These are phyloP conservation scores for Nakazawaea wickerhamii DNA, from an alignment of 805 yeast genomes.

Conservation along the genomic window DNA sequence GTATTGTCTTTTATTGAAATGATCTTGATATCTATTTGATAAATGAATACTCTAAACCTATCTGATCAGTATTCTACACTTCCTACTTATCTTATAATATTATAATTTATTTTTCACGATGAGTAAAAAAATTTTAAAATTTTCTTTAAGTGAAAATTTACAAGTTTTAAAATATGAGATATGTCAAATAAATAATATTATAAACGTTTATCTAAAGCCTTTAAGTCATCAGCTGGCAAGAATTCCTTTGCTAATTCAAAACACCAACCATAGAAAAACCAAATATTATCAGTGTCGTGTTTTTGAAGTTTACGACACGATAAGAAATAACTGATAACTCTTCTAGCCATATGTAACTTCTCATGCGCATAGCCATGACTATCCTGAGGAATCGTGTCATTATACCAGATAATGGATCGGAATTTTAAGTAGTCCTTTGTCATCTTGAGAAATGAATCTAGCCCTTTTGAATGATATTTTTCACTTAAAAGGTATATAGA, in stretches of 20 bases:
- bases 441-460: slow-evolving; percentile 6
- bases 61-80: no score
- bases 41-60: no score
- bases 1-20: not conserved
- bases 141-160: no score
- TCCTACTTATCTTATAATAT: no score
- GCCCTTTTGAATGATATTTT: slow-evolving; percentile 1
- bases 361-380: not conserved
- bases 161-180: no score
- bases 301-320: slow-evolving; percentile 5
- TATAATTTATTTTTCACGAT: no score
- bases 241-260: slow-evolving; percentile 11
- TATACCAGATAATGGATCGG: slow-evolving; percentile 12
- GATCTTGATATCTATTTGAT: not conserved
- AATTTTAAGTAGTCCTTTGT: slow-evolving; percentile 5
- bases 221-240: slow-evolving; percentile 7
- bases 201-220: slow-evolving; percentile 7
- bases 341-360: slow-evolving; percentile 13
- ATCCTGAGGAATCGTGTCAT: slow-evolving; percentile 10
- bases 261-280: slow-evolving; percentile 13
- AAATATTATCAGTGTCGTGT: slow-evolving; percentile 4
- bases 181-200: not conserved
- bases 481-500: slow-evolving; percentile 14
- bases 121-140: no score
- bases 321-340: slow-evolving; percentile 13